phyloP scores from a whole-genome alignment of 164 flowering plant species.

The Euptelea pleiosperma region DNA sequence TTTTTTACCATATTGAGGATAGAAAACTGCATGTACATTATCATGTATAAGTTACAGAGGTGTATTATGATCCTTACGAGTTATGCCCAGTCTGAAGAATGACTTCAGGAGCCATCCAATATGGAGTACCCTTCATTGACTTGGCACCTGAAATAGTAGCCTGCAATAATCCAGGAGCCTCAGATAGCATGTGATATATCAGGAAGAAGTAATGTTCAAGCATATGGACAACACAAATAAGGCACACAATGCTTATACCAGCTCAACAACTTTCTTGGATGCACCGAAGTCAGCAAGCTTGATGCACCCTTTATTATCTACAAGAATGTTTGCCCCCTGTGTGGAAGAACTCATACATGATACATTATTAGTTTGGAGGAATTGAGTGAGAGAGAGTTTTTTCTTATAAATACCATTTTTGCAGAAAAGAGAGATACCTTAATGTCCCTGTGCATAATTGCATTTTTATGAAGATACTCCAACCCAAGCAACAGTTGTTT shows the following conservation, averaged over 20 bases:
- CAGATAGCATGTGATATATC: constrained; percentile 9
- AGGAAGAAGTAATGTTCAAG: not conserved
- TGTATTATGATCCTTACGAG: constrained; percentile 55
- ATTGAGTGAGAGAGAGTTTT: not conserved
- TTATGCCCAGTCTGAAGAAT: constrained; percentile 95
- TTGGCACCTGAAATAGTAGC: constrained; percentile 94
- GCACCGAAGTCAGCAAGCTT: constrained; percentile 99
- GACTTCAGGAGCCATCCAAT: constrained; percentile 99
- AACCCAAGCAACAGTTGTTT: constrained; percentile 83
- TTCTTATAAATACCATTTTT: not conserved
- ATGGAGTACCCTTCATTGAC: constrained; percentile 99
- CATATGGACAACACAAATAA: constrained; percentile 4
- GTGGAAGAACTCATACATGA: constrained; percentile 2
- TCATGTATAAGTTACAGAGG: not conserved
- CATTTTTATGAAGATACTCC: constrained; percentile 86
- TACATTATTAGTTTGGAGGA: not conserved
- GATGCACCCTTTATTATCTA: constrained; percentile 92
- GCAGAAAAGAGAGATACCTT: constrained; percentile 45
- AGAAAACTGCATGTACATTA: not conserved
- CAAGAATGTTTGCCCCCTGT: constrained; percentile 96
- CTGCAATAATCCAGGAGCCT: constrained; percentile 30
- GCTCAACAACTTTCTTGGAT: constrained; percentile 91
- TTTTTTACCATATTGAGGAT: not conserved
- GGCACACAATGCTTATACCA: constrained; percentile 44
- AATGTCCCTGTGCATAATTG: constrained; percentile 94